Evolutionary conservation across 2,329 filamentous ascomycete species (phyloP).

Genomic region (Hymenoscyphus linearis): DNA sequence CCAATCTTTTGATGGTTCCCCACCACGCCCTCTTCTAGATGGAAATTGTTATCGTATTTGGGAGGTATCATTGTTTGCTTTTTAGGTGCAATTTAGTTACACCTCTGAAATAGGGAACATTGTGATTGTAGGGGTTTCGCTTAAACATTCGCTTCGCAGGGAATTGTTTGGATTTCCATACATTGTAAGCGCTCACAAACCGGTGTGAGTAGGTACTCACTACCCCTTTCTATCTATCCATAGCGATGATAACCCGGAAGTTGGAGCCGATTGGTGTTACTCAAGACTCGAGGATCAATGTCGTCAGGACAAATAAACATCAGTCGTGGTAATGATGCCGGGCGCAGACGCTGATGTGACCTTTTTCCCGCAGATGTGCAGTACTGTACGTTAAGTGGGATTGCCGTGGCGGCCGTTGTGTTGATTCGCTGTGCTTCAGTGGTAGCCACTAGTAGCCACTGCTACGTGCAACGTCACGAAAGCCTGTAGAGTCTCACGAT

Average conservation of each 20-base stretch:
- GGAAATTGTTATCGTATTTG: too few relatives aligned
- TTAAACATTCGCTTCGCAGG: too few relatives aligned
- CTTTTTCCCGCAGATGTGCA: not conserved
- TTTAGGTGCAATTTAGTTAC: too few relatives aligned
- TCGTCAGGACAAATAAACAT: not conserved
- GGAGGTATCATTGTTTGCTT: too few relatives aligned
- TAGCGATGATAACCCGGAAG: not conserved
- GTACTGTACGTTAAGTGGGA: not conserved
- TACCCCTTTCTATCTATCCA: too few relatives aligned
- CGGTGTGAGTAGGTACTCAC: too few relatives aligned
- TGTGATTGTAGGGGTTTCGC: too few relatives aligned
- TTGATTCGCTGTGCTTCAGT: not conserved
- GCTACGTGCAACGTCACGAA: not conserved
- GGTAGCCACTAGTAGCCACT: not conserved
- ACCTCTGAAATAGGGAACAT: too few relatives aligned
- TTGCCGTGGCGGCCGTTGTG: not conserved
- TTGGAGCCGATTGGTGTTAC: not conserved
- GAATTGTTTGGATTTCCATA: too few relatives aligned
- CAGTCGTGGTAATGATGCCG: not conserved
- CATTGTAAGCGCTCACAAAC: too few relatives aligned
- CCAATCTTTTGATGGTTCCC: too few relatives aligned
- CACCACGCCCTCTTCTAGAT: too few relatives aligned
- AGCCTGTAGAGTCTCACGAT: not conserved
- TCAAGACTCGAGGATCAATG: not conserved
- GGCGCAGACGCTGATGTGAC: slow-evolving; percentile 1